phyloP scores from a whole-genome alignment of 2,329 filamentous ascomycete genomes.

The Raffaelea albimanens region DNA sequence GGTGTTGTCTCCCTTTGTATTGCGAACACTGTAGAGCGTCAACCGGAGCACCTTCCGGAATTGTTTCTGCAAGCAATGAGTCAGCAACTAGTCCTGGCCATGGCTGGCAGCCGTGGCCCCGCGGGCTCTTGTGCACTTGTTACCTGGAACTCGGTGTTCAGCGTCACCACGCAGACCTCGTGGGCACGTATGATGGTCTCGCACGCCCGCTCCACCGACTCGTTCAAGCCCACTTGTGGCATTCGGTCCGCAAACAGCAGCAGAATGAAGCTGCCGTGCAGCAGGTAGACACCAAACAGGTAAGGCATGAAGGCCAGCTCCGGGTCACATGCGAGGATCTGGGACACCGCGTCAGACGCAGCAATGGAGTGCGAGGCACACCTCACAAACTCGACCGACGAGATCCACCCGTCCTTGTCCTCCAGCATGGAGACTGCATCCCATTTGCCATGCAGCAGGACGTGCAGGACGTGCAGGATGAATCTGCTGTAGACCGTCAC shows the following conservation, averaged over 20 bases:
- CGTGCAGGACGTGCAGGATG: slow-evolving; percentile 37
- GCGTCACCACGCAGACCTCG: slow-evolving; percentile 39
- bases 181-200: slow-evolving; percentile 41
- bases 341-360: slow-evolving; percentile 33
- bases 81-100: no score
- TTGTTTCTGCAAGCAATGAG: slow-evolving; percentile 30
- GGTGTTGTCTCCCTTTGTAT: slow-evolving; percentile 21
- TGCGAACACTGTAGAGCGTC: slow-evolving; percentile 35
- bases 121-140: no score
- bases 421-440: slow-evolving; percentile 40
- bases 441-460: slow-evolving; percentile 39
- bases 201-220: slow-evolving; percentile 36
- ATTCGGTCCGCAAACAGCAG: slow-evolving; percentile 39
- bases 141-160: slow-evolving; percentile 35
- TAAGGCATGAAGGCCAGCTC: slow-evolving; percentile 43
- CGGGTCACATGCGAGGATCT: slow-evolving; percentile 36
- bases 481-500: slow-evolving; percentile 38
- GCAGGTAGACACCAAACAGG: slow-evolving; percentile 40
- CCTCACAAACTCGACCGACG: slow-evolving; percentile 32
- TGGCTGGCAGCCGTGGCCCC: no score
- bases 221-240: slow-evolving; percentile 32
- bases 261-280: slow-evolving; percentile 40
- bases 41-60: slow-evolving; percentile 43
- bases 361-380: slow-evolving; percentile 37
- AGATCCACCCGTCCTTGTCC: slow-evolving; percentile 38